phyloP scores from a whole-genome alignment of 768 basidiomycete species.

The Mycena capillaripes region DNA sequence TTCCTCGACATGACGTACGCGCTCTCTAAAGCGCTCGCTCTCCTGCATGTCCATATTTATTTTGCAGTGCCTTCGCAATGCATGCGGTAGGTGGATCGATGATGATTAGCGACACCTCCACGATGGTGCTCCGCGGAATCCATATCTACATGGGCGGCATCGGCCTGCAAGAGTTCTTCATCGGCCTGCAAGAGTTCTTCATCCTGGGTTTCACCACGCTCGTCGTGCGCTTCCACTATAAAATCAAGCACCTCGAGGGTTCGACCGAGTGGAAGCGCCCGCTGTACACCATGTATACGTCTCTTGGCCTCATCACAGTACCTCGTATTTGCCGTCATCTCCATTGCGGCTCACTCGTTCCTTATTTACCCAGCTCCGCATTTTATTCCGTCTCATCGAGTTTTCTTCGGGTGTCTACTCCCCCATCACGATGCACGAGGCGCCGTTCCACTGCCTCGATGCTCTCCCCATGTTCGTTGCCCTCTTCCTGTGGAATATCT shows the following conservation, averaged over 20 bases:
- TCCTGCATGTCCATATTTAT: not conserved
- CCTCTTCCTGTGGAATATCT: conserved; percentile 34
- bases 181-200: conserved; percentile 42
- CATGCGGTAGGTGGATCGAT: conserved; percentile 39
- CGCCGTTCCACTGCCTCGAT: conserved; percentile 38
- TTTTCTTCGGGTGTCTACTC: conserved; percentile 39
- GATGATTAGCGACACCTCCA: conserved; percentile 11
- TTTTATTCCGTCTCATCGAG: conserved; percentile 42
- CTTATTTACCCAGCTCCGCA: conserved; percentile 28
- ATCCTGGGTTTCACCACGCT: conserved; percentile 35
- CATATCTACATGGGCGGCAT: conserved; percentile 45
- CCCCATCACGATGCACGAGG: conserved; percentile 36
- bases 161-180: no score
- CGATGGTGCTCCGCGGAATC: conserved; percentile 27
- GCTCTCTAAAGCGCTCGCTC: no score
- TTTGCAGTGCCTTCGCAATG: conserved; percentile 33
- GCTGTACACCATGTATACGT: conserved; percentile 37
- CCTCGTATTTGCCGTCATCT: not conserved
- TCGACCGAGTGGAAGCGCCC: conserved; percentile 35
- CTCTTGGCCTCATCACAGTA: conserved; percentile 40
- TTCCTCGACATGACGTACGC: conserved; percentile 38
- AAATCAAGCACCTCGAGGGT: conserved; percentile 23
- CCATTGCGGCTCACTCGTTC: not conserved
- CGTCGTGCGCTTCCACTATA: conserved; percentile 38
- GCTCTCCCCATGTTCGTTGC: conserved; percentile 41